Percentiles rank a stretch among this genome's conserved stretches.
These are phyloP conservation scores for Candida tropicalis DNA, from an alignment of 1,139 yeast genomes.

Conservation along the genomic window DNA sequence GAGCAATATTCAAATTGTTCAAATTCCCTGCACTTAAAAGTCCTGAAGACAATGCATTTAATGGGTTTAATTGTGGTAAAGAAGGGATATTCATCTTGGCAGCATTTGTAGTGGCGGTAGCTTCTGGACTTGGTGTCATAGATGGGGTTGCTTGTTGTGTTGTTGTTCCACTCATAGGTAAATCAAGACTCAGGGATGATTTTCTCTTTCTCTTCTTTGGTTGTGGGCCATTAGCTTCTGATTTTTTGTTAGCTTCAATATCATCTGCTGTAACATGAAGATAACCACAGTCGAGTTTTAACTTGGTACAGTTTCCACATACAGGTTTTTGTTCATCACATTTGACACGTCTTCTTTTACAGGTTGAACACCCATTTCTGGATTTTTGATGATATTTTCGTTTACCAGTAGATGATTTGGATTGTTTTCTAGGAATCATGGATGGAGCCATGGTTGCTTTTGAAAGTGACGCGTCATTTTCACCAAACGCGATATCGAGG, in stretches of 20 bases:
- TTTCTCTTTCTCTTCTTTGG: slow-evolving; percentile 12
- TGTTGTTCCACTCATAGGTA: slow-evolving; percentile 12
- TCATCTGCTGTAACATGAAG: slow-evolving; percentile 17
- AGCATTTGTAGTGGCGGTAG: no score
- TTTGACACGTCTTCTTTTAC: slow-evolving; percentile 85
- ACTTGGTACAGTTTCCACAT: slow-evolving; percentile 76
- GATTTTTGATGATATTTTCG: slow-evolving; percentile 86
- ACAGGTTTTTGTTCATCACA: slow-evolving; percentile 87
- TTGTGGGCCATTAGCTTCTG: slow-evolving; percentile 5
- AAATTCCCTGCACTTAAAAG: slow-evolving; percentile 47
- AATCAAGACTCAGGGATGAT: slow-evolving; percentile 3
- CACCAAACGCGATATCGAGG: neutral
- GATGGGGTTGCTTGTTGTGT: slow-evolving; percentile 27
- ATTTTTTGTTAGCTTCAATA: neutral
- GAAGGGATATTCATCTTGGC: neutral
- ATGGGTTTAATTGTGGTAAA: slow-evolving; percentile 16
- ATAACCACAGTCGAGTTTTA: slow-evolving; percentile 77
- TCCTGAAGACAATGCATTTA: slow-evolving; percentile 17
- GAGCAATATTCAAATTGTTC: slow-evolving; percentile 47
- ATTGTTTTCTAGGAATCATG: slow-evolving; percentile 4
- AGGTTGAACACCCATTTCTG: slow-evolving; percentile 83
- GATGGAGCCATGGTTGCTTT: neutral
- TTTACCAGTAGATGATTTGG: slow-evolving; percentile 41
- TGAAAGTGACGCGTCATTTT: neutral
- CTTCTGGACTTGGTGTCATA: slow-evolving; percentile 20